Percentiles rank a stretch among this genome's conserved stretches.
Evolutionary conservation across 352 stramenopile genomes (phyloP).

Genomic region (Globisporangium cystogenes): DNA sequence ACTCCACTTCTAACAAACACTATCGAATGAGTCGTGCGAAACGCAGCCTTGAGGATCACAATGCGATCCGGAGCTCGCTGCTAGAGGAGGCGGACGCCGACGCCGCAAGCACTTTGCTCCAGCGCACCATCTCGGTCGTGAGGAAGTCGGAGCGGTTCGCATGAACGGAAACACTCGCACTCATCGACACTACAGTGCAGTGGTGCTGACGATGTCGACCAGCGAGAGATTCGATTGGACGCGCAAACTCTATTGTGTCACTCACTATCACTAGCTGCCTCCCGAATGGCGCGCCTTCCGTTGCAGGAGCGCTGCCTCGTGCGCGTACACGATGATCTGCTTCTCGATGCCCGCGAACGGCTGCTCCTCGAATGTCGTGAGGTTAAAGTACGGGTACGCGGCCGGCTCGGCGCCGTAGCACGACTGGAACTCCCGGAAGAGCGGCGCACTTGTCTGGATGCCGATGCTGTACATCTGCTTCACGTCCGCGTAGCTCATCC

Average conservation of each 20-base stretch:
- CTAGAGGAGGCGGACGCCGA: too few relatives aligned
- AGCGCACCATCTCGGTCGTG: too few relatives aligned
- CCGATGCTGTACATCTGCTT: constrained; percentile 38
- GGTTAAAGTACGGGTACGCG: constrained; percentile 32
- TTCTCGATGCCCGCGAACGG: constrained; percentile 45
- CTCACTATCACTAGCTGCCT: not conserved
- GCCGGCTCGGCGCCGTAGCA: constrained; percentile 41
- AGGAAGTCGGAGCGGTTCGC: too few relatives aligned
- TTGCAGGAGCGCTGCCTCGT: constrained; percentile 34
- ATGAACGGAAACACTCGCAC: too few relatives aligned
- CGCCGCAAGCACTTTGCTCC: too few relatives aligned
- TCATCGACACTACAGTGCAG: too few relatives aligned
- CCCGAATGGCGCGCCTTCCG: not conserved
- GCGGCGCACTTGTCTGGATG: constrained; percentile 29
- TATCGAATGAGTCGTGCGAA: too few relatives aligned
- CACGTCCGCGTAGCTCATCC: constrained; percentile 40
- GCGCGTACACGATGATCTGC: constrained; percentile 42
- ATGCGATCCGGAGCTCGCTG: too few relatives aligned
- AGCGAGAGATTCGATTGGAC: too few relatives aligned
- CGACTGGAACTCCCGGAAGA: constrained; percentile 46
- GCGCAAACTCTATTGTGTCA: not conserved
- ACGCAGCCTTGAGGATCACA: too few relatives aligned
- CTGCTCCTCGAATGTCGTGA: constrained; percentile 30
- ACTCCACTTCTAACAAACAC: too few relatives aligned
- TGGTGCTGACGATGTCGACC: too few relatives aligned